Evolutionary conservation across 768 basidiomycete genomes (phyloP), one percentile per base, ranked within the genome.

Genomic region (Russula compacta): DNA sequence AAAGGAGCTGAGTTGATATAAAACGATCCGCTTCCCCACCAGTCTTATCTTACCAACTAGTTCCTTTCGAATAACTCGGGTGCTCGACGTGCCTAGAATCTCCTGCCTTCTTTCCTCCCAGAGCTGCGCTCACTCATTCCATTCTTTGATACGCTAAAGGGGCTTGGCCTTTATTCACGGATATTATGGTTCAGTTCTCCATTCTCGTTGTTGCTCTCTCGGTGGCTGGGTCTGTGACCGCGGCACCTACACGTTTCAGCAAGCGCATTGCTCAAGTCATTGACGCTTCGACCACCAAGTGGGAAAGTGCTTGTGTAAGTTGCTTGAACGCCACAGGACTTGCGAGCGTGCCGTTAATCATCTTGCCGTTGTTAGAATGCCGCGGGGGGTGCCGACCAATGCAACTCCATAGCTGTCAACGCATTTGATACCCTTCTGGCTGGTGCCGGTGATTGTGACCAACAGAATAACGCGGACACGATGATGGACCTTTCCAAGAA

Each of bases 381-480:
- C 12, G 85, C 84, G 6, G 81, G 80, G 43, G 86, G 85, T 46
- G 82, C 66, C 15, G 55, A 72, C n/a, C 71, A 78, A 65, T 87
- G 86, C 71, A 86, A 83, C 68, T 72, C 79, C 6, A 67, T 81
- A 44, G 79, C 84, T 3, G 75, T 85, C 29, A 74, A 73, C 1
- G 79, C 84, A 0, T 83, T 85, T 67, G 66, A 67, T 42, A 82
- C 83, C 12, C 79, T 88, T 46, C 80, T 87, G n/a, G 81, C 81
- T 38, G 81, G 75, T 6, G 73, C 71, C 6, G 71, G 67, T 15
- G 53, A 61, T 19, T 75, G 74, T 64, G 74, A 71, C 36, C 80
- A 81, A 64, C 80, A 81, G 64, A 66, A 81, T 64, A 73, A 74
- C 11, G 80, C 78, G 3, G 80, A 81, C 61, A 46, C 59, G 8